phyloP scores from a whole-genome alignment of 768 basidiomycete genomes.

The Hypholoma fasciculare region DNA sequence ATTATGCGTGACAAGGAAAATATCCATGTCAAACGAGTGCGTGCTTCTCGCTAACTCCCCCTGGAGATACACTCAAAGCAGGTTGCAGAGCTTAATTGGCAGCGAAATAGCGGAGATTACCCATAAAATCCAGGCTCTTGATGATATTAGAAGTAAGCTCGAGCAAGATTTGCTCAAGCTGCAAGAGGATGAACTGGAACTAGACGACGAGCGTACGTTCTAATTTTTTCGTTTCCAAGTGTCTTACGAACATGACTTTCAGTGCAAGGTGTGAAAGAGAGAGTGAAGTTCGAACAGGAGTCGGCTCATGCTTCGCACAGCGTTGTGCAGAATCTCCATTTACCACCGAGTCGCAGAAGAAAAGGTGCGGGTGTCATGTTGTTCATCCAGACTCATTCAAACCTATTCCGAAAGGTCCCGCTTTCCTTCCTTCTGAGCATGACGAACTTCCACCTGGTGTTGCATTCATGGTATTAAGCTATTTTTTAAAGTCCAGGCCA shows the following conservation, averaged over 20 bases:
- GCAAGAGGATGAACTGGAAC: conserved; percentile 93
- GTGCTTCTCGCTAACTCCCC: conserved; percentile 25
- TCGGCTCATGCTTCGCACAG: conserved; percentile 28
- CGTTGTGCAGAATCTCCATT: conserved; percentile 39
- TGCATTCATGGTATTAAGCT: conserved; percentile 84
- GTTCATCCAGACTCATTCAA: neutral
- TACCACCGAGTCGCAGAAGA: conserved; percentile 61
- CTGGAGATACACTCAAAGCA: neutral
- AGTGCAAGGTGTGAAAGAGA: conserved; percentile 92
- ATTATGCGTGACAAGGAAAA: conserved; percentile 93
- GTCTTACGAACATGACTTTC: conserved; percentile 7
- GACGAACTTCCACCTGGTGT: conserved; percentile 92
- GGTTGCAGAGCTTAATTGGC: conserved; percentile 71
- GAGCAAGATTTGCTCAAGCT: conserved; percentile 82
- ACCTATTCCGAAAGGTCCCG: conserved; percentile 60
- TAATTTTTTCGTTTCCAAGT: neutral
- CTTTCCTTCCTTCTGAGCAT: conserved; percentile 96
- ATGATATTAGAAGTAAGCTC: conserved; percentile 75
- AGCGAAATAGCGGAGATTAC: conserved; percentile 89
- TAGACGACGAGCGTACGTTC: conserved; percentile 91
- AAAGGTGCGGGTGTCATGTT: conserved; percentile 47
- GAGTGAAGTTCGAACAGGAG: conserved; percentile 70
- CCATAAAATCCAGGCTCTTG: conserved; percentile 84
- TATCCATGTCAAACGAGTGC: conserved; percentile 81
- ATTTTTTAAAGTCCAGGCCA: too few species aligned